Percentiles rank a stretch among this genome's conserved stretches.
Evolutionary conservation across 345 rosid genomes (phyloP).

Genomic region (Isatis tinctoria): DNA sequence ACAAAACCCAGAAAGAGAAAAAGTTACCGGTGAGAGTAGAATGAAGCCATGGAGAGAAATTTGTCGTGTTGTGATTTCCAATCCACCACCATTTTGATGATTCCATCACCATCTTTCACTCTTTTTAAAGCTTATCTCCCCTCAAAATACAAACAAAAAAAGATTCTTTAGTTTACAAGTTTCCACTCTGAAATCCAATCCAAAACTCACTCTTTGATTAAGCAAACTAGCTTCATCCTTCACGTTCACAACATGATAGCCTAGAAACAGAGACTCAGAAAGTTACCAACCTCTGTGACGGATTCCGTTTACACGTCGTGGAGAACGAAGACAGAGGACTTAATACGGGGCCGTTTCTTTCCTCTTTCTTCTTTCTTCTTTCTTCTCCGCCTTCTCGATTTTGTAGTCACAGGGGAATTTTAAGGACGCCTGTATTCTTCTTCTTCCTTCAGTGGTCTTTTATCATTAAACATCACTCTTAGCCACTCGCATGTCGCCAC

Average conservation of each 20-base stretch:
- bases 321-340: neutral
- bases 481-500: neutral
- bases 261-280: neutral
- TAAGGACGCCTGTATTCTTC: neutral
- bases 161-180: neutral
- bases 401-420: neutral
- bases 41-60: conserved; percentile 37
- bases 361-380: neutral
- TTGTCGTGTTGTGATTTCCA: conserved; percentile 34
- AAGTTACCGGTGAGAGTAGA: conserved; percentile 32
- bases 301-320: neutral
- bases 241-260: neutral
- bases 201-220: neutral
- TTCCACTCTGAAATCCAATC: neutral
- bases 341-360: conserved; percentile 1
- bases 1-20: neutral
- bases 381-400: conserved; percentile 8
- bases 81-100: conserved; percentile 40
- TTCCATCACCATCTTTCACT: conserved; percentile 23
- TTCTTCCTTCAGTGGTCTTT: neutral
- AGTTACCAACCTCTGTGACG: conserved; percentile 12
- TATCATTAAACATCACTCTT: neutral
- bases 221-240: neutral
- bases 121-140: conserved; percentile 6
- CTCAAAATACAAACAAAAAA: neutral